Evolutionary conservation across 345 rosid genomes (phyloP), one percentile per base, ranked within the genome.

Genomic region (Acer yangbiense): DNA sequence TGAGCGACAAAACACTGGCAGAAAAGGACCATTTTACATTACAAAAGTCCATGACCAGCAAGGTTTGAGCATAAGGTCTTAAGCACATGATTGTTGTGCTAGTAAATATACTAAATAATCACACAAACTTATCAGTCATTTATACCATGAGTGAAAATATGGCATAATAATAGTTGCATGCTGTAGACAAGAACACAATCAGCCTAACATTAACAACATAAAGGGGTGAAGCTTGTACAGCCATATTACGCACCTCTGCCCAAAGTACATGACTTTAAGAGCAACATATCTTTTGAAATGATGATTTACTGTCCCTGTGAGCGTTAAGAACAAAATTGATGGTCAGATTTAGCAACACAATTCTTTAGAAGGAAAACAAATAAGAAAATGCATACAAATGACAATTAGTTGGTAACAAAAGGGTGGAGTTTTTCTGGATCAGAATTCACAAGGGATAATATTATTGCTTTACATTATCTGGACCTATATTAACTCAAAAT

Each of bases 261-360:
- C 99, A 83, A 95, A 93, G 84, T 93, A 95, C 93, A 92, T 88
- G 75, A 95, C 87, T 82, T 91, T 92, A 7, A 95, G 76, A 68
- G 97, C 99, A 80, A 92, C 83, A 71, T 85, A 85, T 93, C 98
- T 88, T 88, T 62, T 91, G 18, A 79, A 64, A 83, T 64, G 85
- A 74, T 86, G 86, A 68, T 68, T 78, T 73, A 85, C 70, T 7
- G 50, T 58, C 71, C 80, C 77, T 39, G 80, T 58, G 43, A 8
- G 62, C n/a, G 11, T 57, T 57, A 74, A 27, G 52, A 64, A 65
- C 63, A 75, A 21, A 75, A 7, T 6, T 65, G n/a, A 25, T 50
- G 35, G 55, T 75, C 9, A 75, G 52, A 48, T 74, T 50, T 46
- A 46, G 69, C 29, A 63, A 27, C 21, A 44, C n/a, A 11, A 64